These are phyloP conservation scores for Phytophthora pseudosyringae DNA, from an alignment of 352 stramenopile genomes.

Conservation along the genomic window DNA sequence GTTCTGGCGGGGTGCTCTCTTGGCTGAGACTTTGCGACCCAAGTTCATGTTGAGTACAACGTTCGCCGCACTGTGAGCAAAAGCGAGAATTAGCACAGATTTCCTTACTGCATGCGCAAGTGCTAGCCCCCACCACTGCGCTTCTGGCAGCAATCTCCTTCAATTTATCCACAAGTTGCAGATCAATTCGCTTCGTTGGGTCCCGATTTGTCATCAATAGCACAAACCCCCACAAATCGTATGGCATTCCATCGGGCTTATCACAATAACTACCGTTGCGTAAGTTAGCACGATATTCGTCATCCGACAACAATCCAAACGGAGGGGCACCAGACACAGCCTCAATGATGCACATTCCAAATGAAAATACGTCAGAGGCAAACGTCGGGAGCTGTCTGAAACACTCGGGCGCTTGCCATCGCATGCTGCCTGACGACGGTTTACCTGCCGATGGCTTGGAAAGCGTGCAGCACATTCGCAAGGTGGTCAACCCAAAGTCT, in stretches of 20 bases:
- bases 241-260: background rate
- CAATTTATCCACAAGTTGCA: background rate
- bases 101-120: background rate
- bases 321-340: constrained; percentile 6
- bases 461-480: background rate
- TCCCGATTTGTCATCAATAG: background rate
- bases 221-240: background rate
- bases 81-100: background rate
- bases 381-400: constrained; percentile 3
- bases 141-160: background rate
- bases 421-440: constrained; percentile 6
- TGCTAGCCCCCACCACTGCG: background rate
- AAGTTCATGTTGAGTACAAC: background rate
- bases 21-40: background rate
- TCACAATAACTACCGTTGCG: background rate
- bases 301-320: background rate
- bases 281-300: background rate
- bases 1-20: background rate
- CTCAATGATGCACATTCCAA: constrained; percentile 44
- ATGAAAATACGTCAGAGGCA: constrained; percentile 34
- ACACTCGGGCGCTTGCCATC: constrained; percentile 5
- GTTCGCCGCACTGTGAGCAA: background rate
- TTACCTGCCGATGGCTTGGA: background rate
- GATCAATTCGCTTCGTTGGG: background rate
- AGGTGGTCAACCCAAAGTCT: constrained; percentile 26